A percentile compares a stretch with the other conserved stretches of the same genome.
These are phyloP conservation scores for Phoenix dactylifera DNA, from an alignment of 176 grass and related monocot genomes.

Conservation along the genomic window DNA sequence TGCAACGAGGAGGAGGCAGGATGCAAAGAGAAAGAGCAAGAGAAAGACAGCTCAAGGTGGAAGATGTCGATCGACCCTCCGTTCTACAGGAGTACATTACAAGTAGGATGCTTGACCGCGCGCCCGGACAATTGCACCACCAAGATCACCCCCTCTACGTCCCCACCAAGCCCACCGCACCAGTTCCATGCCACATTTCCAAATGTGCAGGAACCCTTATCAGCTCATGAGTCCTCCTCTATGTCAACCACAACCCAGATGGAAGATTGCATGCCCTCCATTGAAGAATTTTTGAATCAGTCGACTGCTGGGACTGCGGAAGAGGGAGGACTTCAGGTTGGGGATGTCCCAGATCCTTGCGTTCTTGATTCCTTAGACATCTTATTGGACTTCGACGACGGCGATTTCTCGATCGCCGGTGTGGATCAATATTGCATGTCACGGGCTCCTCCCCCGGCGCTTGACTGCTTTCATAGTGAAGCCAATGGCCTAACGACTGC, in stretches of 20 bases:
- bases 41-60: constrained; percentile 29
- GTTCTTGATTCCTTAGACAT: not conserved
- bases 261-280: too few relatives aligned
- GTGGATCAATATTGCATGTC: not conserved
- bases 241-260: not conserved
- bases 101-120: not conserved
- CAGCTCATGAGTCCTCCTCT: too few relatives aligned
- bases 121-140: too few relatives aligned
- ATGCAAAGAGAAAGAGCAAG: constrained; percentile 41
- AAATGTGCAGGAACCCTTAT: too few relatives aligned
- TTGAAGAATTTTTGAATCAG: not conserved
- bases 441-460: not conserved
- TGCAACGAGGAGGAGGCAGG: constrained; percentile 49
- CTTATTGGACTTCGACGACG: not conserved
- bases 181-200: too few relatives aligned
- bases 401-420: not conserved
- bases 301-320: not conserved
- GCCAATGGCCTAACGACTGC: not conserved
- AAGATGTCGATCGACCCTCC: constrained; percentile 19
- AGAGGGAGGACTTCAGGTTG: not conserved
- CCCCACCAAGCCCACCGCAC: not conserved
- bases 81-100: constrained; percentile 58
- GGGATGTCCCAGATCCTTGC: not conserved
- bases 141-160: not conserved
- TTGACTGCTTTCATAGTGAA: not conserved